A percentile compares a stretch with the other conserved stretches of the same genome.
Evolutionary conservation across 176 grass and related monocot species (phyloP).

Genomic region (Phoenix dactylifera): DNA sequence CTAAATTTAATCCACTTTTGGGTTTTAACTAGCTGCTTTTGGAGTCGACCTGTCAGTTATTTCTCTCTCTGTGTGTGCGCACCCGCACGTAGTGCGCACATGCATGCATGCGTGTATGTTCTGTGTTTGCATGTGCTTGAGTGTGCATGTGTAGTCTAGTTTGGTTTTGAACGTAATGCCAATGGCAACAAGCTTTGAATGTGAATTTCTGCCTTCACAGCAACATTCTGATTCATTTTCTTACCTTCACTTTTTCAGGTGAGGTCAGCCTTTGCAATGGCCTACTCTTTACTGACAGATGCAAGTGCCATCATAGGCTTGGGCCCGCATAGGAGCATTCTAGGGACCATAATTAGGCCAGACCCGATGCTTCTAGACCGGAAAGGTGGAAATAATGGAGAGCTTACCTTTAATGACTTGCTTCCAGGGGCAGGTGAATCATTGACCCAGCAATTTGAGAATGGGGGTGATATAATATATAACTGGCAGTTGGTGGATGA

Average conservation of each 20-base stretch:
- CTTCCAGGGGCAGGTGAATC: conserved; percentile 58
- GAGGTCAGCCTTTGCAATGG: conserved; percentile 82
- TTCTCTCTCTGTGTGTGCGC: no score
- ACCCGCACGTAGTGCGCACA: no score
- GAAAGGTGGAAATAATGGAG: conserved; percentile 58
- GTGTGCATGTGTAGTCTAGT: no score
- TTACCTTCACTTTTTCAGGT: conserved; percentile 33
- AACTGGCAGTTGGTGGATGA: conserved; percentile 90
- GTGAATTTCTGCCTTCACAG: no score
- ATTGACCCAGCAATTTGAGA: conserved; percentile 34
- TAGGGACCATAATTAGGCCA: conserved; percentile 79
- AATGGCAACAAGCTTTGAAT: no score
- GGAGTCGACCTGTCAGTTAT: no score
- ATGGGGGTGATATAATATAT: conserved; percentile 38
- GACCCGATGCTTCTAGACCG: conserved; percentile 69
- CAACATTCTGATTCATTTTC: no score
- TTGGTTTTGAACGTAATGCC: no score
- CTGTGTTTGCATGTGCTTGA: no score
- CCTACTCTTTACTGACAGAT: conserved; percentile 75
- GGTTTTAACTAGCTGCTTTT: no score
- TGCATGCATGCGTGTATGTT: no score
- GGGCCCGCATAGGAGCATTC: conserved; percentile 68
- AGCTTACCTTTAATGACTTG: conserved; percentile 22
- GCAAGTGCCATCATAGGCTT: conserved; percentile 44
- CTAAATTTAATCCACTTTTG: no score